Conservation (phyloP, 768 basidiomycete species). For the Suillus occidentalis region DNA sequence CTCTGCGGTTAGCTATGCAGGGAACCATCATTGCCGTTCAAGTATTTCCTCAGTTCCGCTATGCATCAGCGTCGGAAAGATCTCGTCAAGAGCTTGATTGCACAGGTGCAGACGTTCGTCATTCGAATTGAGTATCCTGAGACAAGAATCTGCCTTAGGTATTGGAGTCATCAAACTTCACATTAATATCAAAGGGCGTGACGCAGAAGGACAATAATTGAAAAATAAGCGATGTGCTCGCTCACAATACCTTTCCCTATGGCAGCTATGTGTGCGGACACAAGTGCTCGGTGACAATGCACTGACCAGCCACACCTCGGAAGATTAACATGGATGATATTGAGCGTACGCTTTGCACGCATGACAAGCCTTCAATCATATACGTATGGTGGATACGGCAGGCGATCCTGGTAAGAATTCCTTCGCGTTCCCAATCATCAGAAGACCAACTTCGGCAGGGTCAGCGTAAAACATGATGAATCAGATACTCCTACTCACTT, state of each 20-base stretch:
- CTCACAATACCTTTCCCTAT: neutral
- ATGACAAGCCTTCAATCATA: neutral
- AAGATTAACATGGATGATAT: neutral
- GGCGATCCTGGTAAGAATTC: constrained; percentile 50
- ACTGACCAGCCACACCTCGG: neutral
- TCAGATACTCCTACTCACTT: constrained; percentile 49
- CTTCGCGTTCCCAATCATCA: constrained; percentile 69
- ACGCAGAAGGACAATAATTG: neutral
- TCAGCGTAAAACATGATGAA: constrained; percentile 5
- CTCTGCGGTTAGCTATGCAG: neutral
- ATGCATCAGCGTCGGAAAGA: neutral
- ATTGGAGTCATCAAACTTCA: neutral
- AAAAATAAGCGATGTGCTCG: neutral
- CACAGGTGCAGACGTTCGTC: neutral
- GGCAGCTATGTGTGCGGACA: neutral
- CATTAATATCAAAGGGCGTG: neutral
- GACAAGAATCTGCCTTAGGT: neutral
- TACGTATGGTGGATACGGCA: constrained; percentile 5
- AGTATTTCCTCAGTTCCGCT: neutral
- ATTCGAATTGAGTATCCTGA: neutral
- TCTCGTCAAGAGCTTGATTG: neutral
- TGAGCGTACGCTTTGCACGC: neutral
- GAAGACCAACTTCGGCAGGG: constrained; percentile 63
- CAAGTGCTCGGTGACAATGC: neutral
- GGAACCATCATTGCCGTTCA: neutral